Conservation (phyloP, 2,329 filamentous ascomycete species). For the Stagonosporopsis chrysanthemi region DNA sequence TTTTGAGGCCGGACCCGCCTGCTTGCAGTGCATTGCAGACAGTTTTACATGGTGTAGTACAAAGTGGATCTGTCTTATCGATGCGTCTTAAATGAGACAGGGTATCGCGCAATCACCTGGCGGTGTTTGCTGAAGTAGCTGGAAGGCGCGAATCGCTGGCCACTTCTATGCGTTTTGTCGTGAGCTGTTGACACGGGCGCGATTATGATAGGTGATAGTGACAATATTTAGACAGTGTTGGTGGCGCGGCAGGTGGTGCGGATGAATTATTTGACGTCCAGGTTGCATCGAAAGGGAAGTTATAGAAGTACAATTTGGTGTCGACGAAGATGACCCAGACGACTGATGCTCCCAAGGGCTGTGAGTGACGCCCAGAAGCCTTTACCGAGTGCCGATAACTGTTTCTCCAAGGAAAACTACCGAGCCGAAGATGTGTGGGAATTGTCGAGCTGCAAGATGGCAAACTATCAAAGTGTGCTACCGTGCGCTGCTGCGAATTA, state of each 20-base stretch:
- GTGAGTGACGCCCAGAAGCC: slow-evolving; percentile 46
- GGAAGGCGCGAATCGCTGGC: slow-evolving; percentile 34
- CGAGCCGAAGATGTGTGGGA: slow-evolving; percentile 48
- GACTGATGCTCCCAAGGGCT: slow-evolving; percentile 45
- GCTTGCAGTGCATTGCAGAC: slow-evolving; percentile 5
- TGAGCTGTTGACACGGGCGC: slow-evolving; percentile 39
- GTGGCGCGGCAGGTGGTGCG: slow-evolving; percentile 45
- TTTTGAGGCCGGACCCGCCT: slow-evolving; percentile 7
- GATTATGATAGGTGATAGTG: slow-evolving; percentile 44
- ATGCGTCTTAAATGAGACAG: slow-evolving; percentile 19
- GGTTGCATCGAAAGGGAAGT: slow-evolving; percentile 47
- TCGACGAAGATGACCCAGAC: slow-evolving; percentile 49
- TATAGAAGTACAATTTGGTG: slow-evolving; percentile 56
- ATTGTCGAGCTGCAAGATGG: slow-evolving; percentile 44
- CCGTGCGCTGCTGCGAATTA: slow-evolving; percentile 44
- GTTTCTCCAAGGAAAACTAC: slow-evolving; percentile 54
- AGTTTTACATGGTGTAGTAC: slow-evolving; percentile 17
- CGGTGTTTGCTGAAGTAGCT: slow-evolving; percentile 30
- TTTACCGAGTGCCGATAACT: slow-evolving; percentile 50
- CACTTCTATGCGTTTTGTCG: slow-evolving; percentile 33
- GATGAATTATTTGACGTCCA: slow-evolving; percentile 49
- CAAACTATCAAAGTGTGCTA: slow-evolving; percentile 46
- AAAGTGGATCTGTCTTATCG: slow-evolving; percentile 19
- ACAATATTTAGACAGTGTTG: slow-evolving; percentile 47
- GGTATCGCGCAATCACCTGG: slow-evolving; percentile 31